These are phyloP conservation scores for Fagus crenata DNA, from an alignment of 306 rosid genomes.

Conservation along the genomic window DNA sequence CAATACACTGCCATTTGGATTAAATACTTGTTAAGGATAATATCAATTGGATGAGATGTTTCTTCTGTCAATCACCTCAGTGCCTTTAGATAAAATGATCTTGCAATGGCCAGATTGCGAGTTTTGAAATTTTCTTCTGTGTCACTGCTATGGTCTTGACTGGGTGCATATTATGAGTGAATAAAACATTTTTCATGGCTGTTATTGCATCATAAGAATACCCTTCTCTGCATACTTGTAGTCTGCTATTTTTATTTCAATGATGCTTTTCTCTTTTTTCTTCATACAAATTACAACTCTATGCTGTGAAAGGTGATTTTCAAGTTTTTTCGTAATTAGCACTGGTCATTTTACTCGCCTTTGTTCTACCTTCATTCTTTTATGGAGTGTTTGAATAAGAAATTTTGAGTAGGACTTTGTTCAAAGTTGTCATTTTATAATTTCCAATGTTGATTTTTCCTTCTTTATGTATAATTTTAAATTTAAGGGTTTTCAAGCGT, in stretches of 20 bases:
- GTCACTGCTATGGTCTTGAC: not conserved
- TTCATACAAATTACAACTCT: not conserved
- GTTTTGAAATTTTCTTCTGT: not conserved
- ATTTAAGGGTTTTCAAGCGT: no score
- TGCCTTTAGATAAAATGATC: not conserved
- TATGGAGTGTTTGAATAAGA: no score
- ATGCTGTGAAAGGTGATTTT: not conserved
- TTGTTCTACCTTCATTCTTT: not conserved
- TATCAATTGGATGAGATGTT: not conserved
- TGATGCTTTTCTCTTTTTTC: not conserved
- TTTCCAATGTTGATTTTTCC: no score
- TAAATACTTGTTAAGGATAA: not conserved
- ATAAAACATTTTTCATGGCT: not conserved
- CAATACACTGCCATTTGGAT: not conserved
- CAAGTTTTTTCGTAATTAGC: not conserved
- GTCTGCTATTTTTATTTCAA: not conserved
- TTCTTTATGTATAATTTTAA: no score
- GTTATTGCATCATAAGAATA: not conserved
- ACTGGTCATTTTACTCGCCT: not conserved
- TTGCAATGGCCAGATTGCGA: not conserved
- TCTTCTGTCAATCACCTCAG: not conserved
- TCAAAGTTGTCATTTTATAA: no score
- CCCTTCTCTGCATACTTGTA: not conserved
- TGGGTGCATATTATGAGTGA: not conserved
- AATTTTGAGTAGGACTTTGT: no score